Conservation (phyloP, 108 stramenopile species). For the Chaetoceros tenuissimus region DNA sequence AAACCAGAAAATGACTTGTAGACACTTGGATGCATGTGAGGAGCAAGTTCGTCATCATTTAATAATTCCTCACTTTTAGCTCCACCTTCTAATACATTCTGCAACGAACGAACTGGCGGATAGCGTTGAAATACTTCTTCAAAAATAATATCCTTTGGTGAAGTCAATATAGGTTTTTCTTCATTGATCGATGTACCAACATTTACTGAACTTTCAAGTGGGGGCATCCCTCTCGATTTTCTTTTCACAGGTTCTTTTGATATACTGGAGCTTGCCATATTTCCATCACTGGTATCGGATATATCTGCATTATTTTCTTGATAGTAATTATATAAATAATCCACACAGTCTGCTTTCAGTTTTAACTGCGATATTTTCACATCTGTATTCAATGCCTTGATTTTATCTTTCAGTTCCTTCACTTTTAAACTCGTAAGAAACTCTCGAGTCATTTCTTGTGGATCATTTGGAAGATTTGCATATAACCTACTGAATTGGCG, state of each 20-base stretch:
- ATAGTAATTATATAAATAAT: constrained; percentile 24
- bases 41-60: background rate
- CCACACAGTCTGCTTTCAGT: constrained; percentile 53
- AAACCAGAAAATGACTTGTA: constrained; percentile 13
- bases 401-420: constrained; percentile 39
- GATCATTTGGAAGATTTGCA: too few species aligned
- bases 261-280: constrained; percentile 1
- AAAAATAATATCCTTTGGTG: constrained; percentile 47
- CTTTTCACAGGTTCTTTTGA: background rate
- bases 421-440: too few species aligned
- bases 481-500: too few species aligned
- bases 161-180: constrained; percentile 5
- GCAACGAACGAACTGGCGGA: constrained; percentile 39
- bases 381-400: constrained; percentile 18
- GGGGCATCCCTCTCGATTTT: constrained; percentile 5
- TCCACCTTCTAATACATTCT: constrained; percentile 12
- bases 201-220: background rate
- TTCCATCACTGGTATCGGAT: background rate
- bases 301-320: background rate
- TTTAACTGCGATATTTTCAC: constrained; percentile 35
- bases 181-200: background rate
- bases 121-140: constrained; percentile 40
- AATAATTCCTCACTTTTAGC: background rate
- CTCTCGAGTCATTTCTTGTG: too few species aligned
- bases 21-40: constrained; percentile 1